Conservation (phyloP, 257 asterid genomes). For the Capsicum baccatum region DNA sequence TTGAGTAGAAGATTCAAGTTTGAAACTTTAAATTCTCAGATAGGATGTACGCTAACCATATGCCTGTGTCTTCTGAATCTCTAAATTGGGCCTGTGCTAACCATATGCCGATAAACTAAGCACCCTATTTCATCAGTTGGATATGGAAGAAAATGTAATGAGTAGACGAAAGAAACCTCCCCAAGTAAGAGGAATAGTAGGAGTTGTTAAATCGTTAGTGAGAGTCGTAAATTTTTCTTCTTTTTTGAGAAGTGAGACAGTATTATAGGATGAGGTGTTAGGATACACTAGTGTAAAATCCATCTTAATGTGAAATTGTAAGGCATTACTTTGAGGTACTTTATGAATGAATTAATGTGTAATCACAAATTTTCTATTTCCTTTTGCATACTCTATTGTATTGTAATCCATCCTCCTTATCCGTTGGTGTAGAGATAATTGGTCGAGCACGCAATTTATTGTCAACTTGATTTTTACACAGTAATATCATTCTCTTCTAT, state of each 20-base stretch:
- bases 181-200: neutral
- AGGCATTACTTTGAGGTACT: constrained; percentile 10
- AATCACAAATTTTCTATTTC: neutral
- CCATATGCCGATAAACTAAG: neutral
- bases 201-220: neutral
- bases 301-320: neutral
- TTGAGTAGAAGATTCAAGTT: constrained; percentile 7
- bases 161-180: neutral
- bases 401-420: neutral
- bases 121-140: neutral
- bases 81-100: neutral
- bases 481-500: neutral
- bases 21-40: neutral
- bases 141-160: constrained; percentile 9
- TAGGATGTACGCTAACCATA: neutral
- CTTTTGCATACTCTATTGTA: constrained; percentile 17
- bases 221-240: neutral
- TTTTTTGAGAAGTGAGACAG: neutral
- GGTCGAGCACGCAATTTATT: neutral
- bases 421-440: neutral
- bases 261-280: neutral
- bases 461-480: neutral
- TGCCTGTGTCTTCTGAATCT: neutral
- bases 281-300: neutral
- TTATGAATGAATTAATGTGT: neutral